Base-by-base conservation (phyloP, 2,329 filamentous ascomycete genomes). In the Clonostachys chloroleuca region DNA sequence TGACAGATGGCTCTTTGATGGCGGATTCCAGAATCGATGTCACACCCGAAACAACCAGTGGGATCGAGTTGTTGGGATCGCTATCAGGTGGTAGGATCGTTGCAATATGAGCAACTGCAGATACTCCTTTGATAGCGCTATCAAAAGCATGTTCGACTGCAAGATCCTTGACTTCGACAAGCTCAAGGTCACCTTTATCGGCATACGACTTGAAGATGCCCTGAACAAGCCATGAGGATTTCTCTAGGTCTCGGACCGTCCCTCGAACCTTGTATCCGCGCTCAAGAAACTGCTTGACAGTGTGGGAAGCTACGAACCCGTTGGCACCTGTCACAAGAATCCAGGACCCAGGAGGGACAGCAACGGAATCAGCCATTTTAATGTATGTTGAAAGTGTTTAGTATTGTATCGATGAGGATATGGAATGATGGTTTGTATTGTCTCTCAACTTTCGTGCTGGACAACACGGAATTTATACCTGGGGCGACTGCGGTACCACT, bases 261-360 rank as follows among this genome's bases (percentile, higher is more conserved):
- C 70, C 69, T 33, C 70, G 65, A 5, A 76, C 70, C 8, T 51
- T 50, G 51, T 66, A 74, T 14, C 69, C 70, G 7, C 57, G 54
- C 4, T 59, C 47, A 18, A 75, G 59, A 9, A 75, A 57, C 20
- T 65, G 54, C 17, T 69, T 56, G 36, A 62, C 55, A 5, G 70
- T 57, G 42, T 75, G 66, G 6, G 64, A 65, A 30, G 58, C 72
- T 24, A 76, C 60, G 51, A 66, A 73, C 36, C 72, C 70, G 44
- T 65, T 74, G 5, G 61, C 66, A 12, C 72, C 71, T 5, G 70
- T 75, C 14, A 77, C 64, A 7, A 75, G 63, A 33, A 75, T 55
- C 30, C 51, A 52, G 9, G 59, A 60, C 6, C 61, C 62, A 8
- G 50, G 44, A 12, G 55, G 52, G 33, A 67, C 56, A 12, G 17